Evolutionary conservation across 1,284 basidiomycete species (phyloP).

Genomic region (Ustilago lituana): DNA sequence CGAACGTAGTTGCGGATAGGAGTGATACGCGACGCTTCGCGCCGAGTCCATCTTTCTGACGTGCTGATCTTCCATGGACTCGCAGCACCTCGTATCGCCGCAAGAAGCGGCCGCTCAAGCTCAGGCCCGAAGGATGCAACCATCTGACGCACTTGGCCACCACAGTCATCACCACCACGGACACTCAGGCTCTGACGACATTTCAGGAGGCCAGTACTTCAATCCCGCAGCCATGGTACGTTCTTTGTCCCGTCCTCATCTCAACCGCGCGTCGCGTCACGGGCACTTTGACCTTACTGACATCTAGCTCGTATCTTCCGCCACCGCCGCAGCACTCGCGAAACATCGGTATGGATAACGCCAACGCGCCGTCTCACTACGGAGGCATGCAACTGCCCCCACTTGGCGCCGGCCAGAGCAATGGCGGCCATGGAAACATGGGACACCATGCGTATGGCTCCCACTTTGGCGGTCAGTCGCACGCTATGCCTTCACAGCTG

Average conservation of each 20-base stretch:
- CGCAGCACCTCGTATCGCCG: constrained; percentile 53
- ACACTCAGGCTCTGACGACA: constrained; percentile 45
- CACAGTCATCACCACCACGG: constrained; percentile 44
- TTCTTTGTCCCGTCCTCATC: background rate
- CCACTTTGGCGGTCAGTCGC: constrained; percentile 37
- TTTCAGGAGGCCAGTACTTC: constrained; percentile 43
- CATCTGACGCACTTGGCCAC: constrained; percentile 44
- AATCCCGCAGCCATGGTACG: constrained; percentile 54
- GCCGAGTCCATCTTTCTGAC: constrained; percentile 30
- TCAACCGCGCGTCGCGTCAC: background rate
- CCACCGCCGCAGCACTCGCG: constrained; percentile 29
- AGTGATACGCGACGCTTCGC: constrained; percentile 38
- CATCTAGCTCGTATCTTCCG: background rate
- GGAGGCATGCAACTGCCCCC: constrained; percentile 53
- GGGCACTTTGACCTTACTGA: constrained; percentile 19
- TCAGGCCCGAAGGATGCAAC: constrained; percentile 53
- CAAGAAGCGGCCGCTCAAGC: constrained; percentile 56
- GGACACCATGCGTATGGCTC: constrained; percentile 49
- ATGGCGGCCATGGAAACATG: constrained; percentile 45
- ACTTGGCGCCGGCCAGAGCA: constrained; percentile 48
- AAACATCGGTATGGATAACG: constrained; percentile 45
- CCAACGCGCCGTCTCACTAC: constrained; percentile 41
- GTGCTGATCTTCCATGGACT: constrained; percentile 47
- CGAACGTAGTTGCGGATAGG: constrained; percentile 30
- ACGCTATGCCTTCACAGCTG: constrained; percentile 50